Percentiles rank a stretch among this genome's conserved stretches.
Conservation (phyloP, 345 rosid genomes). For the Lumnitzera littorea region DNA sequence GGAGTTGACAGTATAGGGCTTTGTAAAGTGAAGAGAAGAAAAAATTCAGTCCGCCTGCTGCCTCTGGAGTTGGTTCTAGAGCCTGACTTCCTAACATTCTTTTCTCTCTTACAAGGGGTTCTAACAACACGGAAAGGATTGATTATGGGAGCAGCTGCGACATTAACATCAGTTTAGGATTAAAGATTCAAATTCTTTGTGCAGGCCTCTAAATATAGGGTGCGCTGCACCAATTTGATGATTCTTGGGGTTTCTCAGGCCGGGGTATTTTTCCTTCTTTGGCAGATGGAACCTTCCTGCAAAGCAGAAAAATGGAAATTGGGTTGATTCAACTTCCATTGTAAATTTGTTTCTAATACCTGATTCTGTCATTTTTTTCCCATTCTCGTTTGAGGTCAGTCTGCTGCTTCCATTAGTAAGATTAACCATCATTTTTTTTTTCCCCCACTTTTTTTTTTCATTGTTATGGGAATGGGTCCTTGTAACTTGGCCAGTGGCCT, state of each 20-base stretch:
- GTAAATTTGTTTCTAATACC: constrained; percentile 26
- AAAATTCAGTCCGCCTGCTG: constrained; percentile 15
- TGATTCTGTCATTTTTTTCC: constrained; percentile 11
- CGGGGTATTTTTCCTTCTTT: constrained; percentile 35
- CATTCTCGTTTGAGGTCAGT: constrained; percentile 12
- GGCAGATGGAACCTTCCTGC: constrained; percentile 43
- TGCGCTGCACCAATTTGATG: constrained; percentile 22
- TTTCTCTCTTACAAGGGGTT: constrained; percentile 33
- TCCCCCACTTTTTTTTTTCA: constrained; percentile 14
- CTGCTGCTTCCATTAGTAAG: constrained; percentile 30
- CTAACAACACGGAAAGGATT: constrained; percentile 37
- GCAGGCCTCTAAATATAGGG: constrained; percentile 34
- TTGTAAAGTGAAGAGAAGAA: constrained; percentile 3
- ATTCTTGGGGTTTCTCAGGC: constrained; percentile 52
- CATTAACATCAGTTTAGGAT: constrained; percentile 23
- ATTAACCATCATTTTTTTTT: constrained; percentile 30
- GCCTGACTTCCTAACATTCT: constrained; percentile 40
- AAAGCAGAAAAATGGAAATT: constrained; percentile 26
- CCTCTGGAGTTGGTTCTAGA: constrained; percentile 24
- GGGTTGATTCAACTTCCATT: constrained; percentile 18
- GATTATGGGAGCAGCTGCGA: constrained; percentile 38
- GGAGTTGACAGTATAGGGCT: constrained; percentile 11
- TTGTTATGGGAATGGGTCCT: neutral
- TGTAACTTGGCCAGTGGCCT: too few species aligned
- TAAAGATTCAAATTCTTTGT: constrained; percentile 29